Evolutionary conservation across 2,329 filamentous ascomycete species (phyloP).

Genomic region (Zasmidium cellare): DNA sequence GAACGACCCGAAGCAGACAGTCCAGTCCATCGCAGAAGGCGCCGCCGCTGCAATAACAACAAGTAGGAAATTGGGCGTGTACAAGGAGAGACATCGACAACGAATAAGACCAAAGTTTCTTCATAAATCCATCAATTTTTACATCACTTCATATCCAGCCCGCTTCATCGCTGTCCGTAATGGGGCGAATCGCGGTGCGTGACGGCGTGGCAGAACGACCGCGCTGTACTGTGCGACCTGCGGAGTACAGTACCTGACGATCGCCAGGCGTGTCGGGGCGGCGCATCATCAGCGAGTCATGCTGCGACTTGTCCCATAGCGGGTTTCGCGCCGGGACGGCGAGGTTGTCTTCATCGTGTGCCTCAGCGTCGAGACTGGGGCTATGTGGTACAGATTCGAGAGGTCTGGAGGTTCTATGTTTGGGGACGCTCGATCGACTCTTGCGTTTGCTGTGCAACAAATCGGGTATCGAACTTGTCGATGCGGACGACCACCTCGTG

Average conservation of each 20-base stretch:
- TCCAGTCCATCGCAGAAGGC: neutral
- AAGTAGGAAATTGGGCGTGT: neutral
- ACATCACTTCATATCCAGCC: slow-evolving; percentile 11
- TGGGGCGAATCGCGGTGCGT: neutral
- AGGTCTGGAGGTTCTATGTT: slow-evolving; percentile 17
- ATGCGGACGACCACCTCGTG: slow-evolving; percentile 31
- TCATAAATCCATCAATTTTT: slow-evolving; percentile 11
- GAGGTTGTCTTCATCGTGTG: slow-evolving; percentile 1
- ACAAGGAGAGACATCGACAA: neutral
- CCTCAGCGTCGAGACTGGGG: slow-evolving; percentile 14
- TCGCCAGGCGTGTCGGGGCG: slow-evolving; percentile 23
- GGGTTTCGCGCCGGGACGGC: neutral
- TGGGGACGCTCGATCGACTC: slow-evolving; percentile 14
- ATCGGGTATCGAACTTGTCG: slow-evolving; percentile 30
- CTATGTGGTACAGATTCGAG: slow-evolving; percentile 28
- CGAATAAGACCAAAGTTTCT: neutral
- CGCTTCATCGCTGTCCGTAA: slow-evolving; percentile 2
- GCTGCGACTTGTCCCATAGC: neutral
- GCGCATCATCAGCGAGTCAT: slow-evolving; percentile 15
- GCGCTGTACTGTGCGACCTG: slow-evolving; percentile 4
- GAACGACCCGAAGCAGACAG: neutral
- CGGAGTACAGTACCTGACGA: slow-evolving; percentile 23
- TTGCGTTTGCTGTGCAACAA: slow-evolving; percentile 29
- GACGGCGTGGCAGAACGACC: slow-evolving; percentile 8
- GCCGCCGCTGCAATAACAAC: neutral